Evolutionary conservation across 805 yeast species (phyloP), one percentile per base, ranked within the genome.

Genomic region (Peterozyma xylosa): DNA sequence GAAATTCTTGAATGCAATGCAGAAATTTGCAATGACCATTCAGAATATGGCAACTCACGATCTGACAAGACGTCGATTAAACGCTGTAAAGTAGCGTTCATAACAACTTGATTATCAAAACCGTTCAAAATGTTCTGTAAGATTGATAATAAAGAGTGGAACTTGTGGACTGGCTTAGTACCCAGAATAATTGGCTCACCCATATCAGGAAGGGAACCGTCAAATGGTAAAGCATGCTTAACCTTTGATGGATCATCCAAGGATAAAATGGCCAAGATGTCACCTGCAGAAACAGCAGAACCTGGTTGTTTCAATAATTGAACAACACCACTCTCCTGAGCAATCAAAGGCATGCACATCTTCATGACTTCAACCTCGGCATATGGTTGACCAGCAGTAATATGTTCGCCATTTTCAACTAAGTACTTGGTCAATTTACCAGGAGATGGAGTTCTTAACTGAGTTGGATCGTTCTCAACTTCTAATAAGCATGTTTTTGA

Each of bases 311-410:
- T 91, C 60, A 93, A 80, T 37, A 89, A 70, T 69, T 91, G 97
- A 43, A 90, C 86, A 46, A 76, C 72, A 74, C 99, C 99, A 57
- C 86, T 84, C 64, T 91, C 99, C 64, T 82, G 87, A 16, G 97
- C 91, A 58, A 90, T 70, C 56, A 93, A 75, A 41, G 99, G 97
- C 97, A 93, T 93, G 67, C 90, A 89, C 99, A 93, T 93, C 68
- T 93, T 93, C 99, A 93, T 93, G 53, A 93, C 99, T 70, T 93
- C 99, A 46, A 93, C 96, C 70, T 93, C 99, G 36, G 99, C 99
- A 59, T 79, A 95, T 38, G 97, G 82, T 68, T 91, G 95, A 48
- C 98, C 98, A 48, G 93, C 80, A 42, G 66, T 67, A 55, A 93
- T 77, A 58, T 91, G 98, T 51, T 91, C 99, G 53, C 99, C 99